Evolutionary conservation across 805 yeast species (phyloP).

Genomic region (Isabelozyma heimii): DNA sequence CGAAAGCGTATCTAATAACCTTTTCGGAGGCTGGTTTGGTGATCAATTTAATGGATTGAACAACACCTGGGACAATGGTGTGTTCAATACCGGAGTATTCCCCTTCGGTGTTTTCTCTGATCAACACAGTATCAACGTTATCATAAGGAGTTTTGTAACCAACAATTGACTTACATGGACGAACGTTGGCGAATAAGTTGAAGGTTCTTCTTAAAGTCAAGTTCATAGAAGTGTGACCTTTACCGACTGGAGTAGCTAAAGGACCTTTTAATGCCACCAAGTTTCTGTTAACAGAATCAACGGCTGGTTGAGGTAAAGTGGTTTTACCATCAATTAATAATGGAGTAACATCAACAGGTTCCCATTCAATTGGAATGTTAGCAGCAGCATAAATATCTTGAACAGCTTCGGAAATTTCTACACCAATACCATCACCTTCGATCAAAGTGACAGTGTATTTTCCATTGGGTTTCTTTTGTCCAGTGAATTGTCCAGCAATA

Average conservation of each 20-base stretch:
- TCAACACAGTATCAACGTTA: conserved; percentile 89
- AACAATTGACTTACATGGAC: conserved; percentile 91
- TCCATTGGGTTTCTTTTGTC: conserved; percentile 68
- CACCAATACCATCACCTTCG: conserved; percentile 98
- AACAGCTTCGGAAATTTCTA: conserved; percentile 92
- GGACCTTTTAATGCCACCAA: conserved; percentile 97
- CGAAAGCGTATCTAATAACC: conserved; percentile 95
- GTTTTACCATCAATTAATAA: conserved; percentile 88
- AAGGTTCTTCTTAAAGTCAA: conserved; percentile 96
- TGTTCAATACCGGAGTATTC: conserved; percentile 99
- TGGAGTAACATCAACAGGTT: conserved; percentile 94
- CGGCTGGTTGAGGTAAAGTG: conserved; percentile 88
- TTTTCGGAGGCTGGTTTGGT: conserved; percentile 95
- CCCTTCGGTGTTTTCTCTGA: conserved; percentile 99
- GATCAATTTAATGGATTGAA: conserved; percentile 95
- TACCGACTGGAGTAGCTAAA: conserved; percentile 96
- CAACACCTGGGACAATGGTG: conserved; percentile 96
- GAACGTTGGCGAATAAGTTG: conserved; percentile 92
- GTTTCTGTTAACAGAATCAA: conserved; percentile 88
- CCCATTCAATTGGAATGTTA: conserved; percentile 95
- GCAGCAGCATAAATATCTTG: conserved; percentile 93
- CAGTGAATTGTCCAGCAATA: conserved; percentile 67
- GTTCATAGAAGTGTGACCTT: conserved; percentile 97
- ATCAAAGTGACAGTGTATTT: conserved; percentile 91
- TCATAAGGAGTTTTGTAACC: conserved; percentile 92